Evolutionary conservation across 148 eudicot genomes (phyloP), one percentile per base, ranked within the genome.

Genomic region (Rhododendron kiyosumense): DNA sequence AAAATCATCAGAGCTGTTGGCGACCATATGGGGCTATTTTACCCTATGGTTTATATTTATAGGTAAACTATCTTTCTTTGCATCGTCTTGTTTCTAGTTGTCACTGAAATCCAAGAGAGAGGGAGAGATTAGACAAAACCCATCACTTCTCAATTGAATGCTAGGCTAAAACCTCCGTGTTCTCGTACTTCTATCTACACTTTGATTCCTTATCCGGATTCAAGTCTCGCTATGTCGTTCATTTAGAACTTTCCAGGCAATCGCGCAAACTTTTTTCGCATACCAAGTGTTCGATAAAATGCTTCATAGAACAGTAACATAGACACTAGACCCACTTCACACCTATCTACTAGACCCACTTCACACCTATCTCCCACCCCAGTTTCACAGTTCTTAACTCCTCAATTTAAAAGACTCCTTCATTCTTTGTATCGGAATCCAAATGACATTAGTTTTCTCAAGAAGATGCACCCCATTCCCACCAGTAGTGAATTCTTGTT

Each of bases 391-490:
- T 61, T 63, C 17, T 52, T 7, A 15, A 8, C 12, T 30, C 41
- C 78, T 15, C 22, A 0, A 74, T 38, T 74, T 34, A 38, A 9
- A 41, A 22, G 12, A 43, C 30, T 24, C 28, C 71, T 65, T 10
- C 71, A 65, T 2, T 77, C 51, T 77, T 22, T 9, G 2, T 18
- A 65, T 57, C 59, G 17, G 8, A 6, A 46, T 83, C 83, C 76
- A 65, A 20, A 82, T 78, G 85, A 85, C 88, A 87, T 77, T 86
- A 57, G 36, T 78, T 51, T 63, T 86, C 7, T 11, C 85, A 4
- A 89, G 89, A 85, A 86, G 89, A 85, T 32, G 78, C 71, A 11
- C 75, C 28, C 4, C 77, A 41, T 61, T 86, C 9, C 20, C 69
- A 32, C 49, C 85, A 0, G 0, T 73, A 13, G 77, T n/a, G 67